Evolutionary conservation across 1,139 yeast genomes (phyloP), one percentile per base, ranked within the genome.

Genomic region (Zygosaccharomyces pseudobailii): DNA sequence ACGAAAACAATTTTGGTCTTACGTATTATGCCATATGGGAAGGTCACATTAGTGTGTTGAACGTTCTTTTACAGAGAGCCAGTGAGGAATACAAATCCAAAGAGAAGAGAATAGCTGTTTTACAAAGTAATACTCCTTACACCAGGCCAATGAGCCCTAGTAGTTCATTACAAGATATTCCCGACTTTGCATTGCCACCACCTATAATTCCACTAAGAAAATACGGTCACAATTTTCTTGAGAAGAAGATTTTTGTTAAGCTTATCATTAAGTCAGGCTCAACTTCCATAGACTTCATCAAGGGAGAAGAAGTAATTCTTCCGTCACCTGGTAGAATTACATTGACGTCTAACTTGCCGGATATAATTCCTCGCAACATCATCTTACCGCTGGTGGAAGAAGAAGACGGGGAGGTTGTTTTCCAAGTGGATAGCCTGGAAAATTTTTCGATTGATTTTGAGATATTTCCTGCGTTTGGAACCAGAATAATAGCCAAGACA

Each of bases 211-310:
- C 98, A 0, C 72, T 92, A 47, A 76, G 97, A 59, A 78, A 95
- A 56, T 92, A 92, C 62, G 98, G 98, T 6, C 98, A 92, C 69
- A 92, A 89, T 67, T 92, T 89, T 70, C 71, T 92, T 60, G 97
- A 92, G 61, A 87, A 84, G 62, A 88, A 87, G 61, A 88, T 87
- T 3, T 80, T 89, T 55, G 77, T 92, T 32, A 95, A 90, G 62
- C 70, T 92, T 40, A 75, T 80, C 3, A 79, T 84, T 53, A 81
- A 82, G 52, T 78, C 88, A 1, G 77, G 76, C 33, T 76, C 80
- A 46, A 74, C 76, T 43, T 77, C 84, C 36, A 76, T 85, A 45
- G 74, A 72, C 34, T 66, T 84, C 28, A 78, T 76, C 55, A 70
- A 72, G 27, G 73, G 71, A 45, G 72, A 69, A 7, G 71, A 58